These are phyloP conservation scores for Erodium texanum DNA, from an alignment of 441 rosid species.

Conservation along the genomic window DNA sequence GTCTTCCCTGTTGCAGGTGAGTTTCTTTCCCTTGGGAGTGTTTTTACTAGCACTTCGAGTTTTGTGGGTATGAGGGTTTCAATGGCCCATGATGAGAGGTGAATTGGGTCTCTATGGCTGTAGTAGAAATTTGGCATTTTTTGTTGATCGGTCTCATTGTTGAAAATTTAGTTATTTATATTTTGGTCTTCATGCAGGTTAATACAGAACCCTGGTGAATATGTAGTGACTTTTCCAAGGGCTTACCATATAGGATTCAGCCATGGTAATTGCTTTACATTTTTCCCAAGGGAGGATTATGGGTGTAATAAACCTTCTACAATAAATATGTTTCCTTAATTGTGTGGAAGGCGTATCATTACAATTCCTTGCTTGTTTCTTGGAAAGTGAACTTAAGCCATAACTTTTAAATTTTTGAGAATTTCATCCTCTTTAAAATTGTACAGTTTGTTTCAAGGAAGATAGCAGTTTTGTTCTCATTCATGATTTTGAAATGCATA, in stretches of 20 bases:
- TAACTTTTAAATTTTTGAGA: not conserved
- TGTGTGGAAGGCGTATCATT: not conserved
- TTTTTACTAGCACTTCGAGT: slow-evolving; percentile 2
- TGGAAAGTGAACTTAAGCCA: not conserved
- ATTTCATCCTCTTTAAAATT: not conserved
- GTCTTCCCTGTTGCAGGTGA: slow-evolving; percentile 95
- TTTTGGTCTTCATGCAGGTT: slow-evolving; percentile 52
- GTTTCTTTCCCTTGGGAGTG: slow-evolving; percentile 17
- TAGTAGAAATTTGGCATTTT: not conserved
- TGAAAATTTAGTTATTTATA: slow-evolving; percentile 20
- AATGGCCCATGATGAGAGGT: slow-evolving; percentile 9
- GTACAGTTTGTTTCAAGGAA: not conserved
- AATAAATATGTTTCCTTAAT: not conserved
- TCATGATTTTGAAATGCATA: not conserved
- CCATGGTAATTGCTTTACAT: slow-evolving; percentile 66
- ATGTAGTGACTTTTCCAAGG: slow-evolving; percentile 98
- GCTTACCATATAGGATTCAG: slow-evolving; percentile 99
- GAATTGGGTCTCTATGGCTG: slow-evolving; percentile 1
- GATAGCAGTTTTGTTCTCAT: not conserved
- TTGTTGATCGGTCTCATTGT: slow-evolving; percentile 4
- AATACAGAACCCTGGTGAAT: slow-evolving; percentile 96
- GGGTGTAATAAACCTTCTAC: slow-evolving; percentile 1
- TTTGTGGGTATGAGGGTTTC: slow-evolving; percentile 2
- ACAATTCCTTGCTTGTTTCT: not conserved
- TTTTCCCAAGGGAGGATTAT: slow-evolving; percentile 15